phyloP scores from a whole-genome alignment of 1,284 basidiomycete species.

The Malassezia psittaci region DNA sequence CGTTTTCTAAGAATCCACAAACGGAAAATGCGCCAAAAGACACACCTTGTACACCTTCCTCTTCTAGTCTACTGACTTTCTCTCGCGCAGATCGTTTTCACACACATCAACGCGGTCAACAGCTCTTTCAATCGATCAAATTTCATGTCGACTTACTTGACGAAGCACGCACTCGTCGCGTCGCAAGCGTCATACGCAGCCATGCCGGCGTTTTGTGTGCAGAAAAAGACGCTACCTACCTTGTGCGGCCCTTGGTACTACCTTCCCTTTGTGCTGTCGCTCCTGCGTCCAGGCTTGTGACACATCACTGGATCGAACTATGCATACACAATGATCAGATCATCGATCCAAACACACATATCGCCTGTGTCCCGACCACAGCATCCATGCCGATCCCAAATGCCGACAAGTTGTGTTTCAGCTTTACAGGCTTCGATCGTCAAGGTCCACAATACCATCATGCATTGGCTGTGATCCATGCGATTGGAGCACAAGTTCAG shows the following conservation, averaged over 20 bases:
- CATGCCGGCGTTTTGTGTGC: constrained; percentile 19
- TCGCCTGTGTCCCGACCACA: constrained; percentile 22
- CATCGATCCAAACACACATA: constrained; percentile 21
- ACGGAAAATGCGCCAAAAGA: background rate
- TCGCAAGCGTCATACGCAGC: constrained; percentile 17
- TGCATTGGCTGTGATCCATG: constrained; percentile 21
- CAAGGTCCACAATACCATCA: constrained; percentile 29
- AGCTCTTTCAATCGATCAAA: constrained; percentile 12
- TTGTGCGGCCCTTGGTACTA: background rate
- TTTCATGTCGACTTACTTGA: constrained; percentile 21
- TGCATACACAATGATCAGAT: constrained; percentile 27
- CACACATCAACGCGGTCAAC: background rate
- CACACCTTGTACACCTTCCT: background rate
- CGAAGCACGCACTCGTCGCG: constrained; percentile 14
- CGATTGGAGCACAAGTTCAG: constrained; percentile 21
- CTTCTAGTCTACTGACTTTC: background rate
- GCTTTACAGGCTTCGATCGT: constrained; percentile 24
- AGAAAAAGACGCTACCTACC: background rate
- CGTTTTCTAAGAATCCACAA: background rate
- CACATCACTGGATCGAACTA: constrained; percentile 36
- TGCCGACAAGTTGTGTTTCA: constrained; percentile 14
- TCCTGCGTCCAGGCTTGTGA: constrained; percentile 17
- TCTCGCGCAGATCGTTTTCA: constrained; percentile 10
- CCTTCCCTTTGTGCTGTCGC: background rate
- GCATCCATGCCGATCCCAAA: constrained; percentile 20